These are phyloP conservation scores for Claviceps africana DNA, from an alignment of 2,329 filamentous ascomycete species.

Conservation along the genomic window DNA sequence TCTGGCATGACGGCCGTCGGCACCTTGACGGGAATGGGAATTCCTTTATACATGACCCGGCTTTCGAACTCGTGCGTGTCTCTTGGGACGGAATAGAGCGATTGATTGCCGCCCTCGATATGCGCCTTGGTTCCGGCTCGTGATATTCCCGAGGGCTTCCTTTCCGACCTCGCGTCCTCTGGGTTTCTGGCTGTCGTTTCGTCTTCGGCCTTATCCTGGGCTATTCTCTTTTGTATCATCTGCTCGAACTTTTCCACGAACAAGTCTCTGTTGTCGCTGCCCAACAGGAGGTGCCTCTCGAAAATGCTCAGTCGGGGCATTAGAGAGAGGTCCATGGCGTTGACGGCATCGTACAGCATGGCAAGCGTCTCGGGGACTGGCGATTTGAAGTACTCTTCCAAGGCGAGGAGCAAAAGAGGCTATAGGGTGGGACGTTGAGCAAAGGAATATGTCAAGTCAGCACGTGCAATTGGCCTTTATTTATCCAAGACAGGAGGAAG, in stretches of 20 bases:
- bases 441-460: neutral
- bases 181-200: constrained; percentile 21
- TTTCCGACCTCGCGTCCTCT: constrained; percentile 34
- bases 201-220: constrained; percentile 44
- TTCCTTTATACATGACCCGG: constrained; percentile 87
- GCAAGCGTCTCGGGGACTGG: constrained; percentile 79
- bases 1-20: constrained; percentile 88
- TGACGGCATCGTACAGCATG: constrained; percentile 81
- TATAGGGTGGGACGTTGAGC: constrained; percentile 18
- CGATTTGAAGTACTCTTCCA: constrained; percentile 94
- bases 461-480: neutral
- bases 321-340: constrained; percentile 89
- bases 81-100: constrained; percentile 63
- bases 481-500: constrained; percentile 3
- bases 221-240: constrained; percentile 74
- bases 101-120: constrained; percentile 38
- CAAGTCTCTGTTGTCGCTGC: constrained; percentile 86
- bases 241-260: constrained; percentile 96
- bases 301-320: constrained; percentile 76
- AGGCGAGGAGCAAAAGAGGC: constrained; percentile 76
- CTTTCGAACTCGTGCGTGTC: constrained; percentile 98
- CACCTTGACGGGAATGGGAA: constrained; percentile 92
- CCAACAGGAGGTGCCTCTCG: constrained; percentile 74
- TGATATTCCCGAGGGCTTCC: constrained; percentile 35
- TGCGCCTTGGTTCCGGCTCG: constrained; percentile 50